Evolutionary conservation across 108 stramenopile species (phyloP).

Genomic region (Fragilaria crotonensis): DNA sequence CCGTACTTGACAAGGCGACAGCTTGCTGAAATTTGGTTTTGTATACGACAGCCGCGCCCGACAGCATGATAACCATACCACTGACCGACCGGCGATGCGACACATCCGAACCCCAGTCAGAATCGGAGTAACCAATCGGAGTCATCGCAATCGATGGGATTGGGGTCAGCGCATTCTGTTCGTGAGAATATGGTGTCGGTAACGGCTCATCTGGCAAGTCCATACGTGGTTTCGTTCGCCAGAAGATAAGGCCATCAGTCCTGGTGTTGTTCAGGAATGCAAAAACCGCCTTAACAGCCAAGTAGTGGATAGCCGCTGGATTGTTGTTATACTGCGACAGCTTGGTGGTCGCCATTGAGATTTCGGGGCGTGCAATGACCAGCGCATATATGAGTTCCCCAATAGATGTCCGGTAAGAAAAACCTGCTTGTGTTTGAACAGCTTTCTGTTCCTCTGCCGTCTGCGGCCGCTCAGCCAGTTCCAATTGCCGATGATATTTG

Average conservation of each 20-base stretch:
- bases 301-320: conserved; percentile 18
- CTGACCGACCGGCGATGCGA: conserved; percentile 16
- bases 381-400: conserved; percentile 37
- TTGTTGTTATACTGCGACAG: conserved; percentile 6
- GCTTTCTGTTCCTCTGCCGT: too few relatives aligned
- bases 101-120: conserved; percentile 23
- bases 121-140: conserved; percentile 11
- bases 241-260: conserved; percentile 8
- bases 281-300: conserved; percentile 4
- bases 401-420: conserved; percentile 18
- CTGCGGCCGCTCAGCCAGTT: too few relatives aligned
- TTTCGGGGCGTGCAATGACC: conserved; percentile 25
- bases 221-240: conserved; percentile 5
- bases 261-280: conserved; percentile 15
- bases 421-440: too few relatives aligned
- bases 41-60: conserved; percentile 23
- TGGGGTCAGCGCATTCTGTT: neutral
- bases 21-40: conserved; percentile 15
- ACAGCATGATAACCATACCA: conserved; percentile 16
- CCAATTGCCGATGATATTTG: neutral
- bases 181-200: conserved; percentile 1
- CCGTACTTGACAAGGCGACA: conserved; percentile 15
- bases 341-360: conserved; percentile 18
- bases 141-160: neutral
- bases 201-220: conserved; percentile 6